Evolutionary conservation across 441 rosid genomes (phyloP).

Genomic region (Breynia disticha): DNA sequence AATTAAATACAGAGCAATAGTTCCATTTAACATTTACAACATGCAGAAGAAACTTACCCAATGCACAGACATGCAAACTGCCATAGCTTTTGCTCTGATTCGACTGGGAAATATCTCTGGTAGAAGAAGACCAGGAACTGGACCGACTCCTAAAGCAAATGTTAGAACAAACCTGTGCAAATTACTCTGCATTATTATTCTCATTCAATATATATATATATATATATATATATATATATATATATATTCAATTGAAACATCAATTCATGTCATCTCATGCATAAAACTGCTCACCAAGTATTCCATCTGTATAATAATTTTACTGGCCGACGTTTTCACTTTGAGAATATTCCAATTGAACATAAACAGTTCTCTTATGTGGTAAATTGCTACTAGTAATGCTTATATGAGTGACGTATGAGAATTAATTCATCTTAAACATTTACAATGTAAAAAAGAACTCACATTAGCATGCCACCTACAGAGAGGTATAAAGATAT

Average conservation of each 20-base stretch:
- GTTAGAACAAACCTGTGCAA: conserved; percentile 37
- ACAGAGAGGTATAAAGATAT: conserved; percentile 59
- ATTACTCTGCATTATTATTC: conserved; percentile 1
- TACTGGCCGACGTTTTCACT: too few relatives aligned
- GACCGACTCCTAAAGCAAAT: conserved; percentile 50
- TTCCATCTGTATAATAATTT: too few relatives aligned
- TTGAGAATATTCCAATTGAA: too few relatives aligned
- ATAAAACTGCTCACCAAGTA: too few relatives aligned
- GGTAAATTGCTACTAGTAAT: too few relatives aligned
- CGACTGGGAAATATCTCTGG: conserved; percentile 43
- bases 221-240: too few relatives aligned
- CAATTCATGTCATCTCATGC: too few relatives aligned
- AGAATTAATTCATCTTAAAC: background rate
- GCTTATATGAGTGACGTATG: background rate
- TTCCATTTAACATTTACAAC: background rate
- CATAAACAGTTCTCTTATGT: too few relatives aligned
- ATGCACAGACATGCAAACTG: conserved; percentile 43
- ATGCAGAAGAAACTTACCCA: conserved; percentile 26
- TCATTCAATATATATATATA: too few relatives aligned
- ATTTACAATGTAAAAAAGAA: conserved; percentile 1
- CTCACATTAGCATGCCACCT: conserved; percentile 87
- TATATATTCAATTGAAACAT: too few relatives aligned
- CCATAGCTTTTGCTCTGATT: conserved; percentile 50
- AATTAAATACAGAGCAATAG: background rate
- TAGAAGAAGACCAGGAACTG: conserved; percentile 48